These are phyloP conservation scores for Sugiyamaella floridensis DNA, from an alignment of 805 yeast species.

Conservation along the genomic window DNA sequence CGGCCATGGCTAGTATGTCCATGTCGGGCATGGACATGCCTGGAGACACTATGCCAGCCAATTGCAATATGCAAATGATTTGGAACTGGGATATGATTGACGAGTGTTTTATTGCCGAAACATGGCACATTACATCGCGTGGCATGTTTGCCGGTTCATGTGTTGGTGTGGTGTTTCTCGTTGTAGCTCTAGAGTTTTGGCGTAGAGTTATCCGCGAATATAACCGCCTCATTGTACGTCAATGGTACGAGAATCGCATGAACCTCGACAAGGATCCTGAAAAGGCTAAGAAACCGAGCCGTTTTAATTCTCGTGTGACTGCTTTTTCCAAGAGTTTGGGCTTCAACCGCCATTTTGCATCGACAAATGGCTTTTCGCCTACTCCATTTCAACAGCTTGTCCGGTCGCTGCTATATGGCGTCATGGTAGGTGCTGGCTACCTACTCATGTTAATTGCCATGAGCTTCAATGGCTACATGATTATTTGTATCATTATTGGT, in stretches of 20 bases:
- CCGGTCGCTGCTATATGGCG: constrained; percentile 44
- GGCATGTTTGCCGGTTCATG: constrained; percentile 71
- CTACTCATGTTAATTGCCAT: constrained; percentile 64
- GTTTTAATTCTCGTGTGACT: background rate
- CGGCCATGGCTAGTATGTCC: constrained; percentile 8
- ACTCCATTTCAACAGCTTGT: constrained; percentile 44
- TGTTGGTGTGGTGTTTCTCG: constrained; percentile 57
- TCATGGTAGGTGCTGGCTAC: constrained; percentile 60
- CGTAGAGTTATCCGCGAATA: constrained; percentile 47
- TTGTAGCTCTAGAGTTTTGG: constrained; percentile 50
- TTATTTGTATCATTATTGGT: constrained; percentile 56
- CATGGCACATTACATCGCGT: constrained; percentile 55
- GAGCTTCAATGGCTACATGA: constrained; percentile 67
- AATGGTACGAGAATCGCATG: constrained; percentile 11
- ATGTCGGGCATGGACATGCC: constrained; percentile 12
- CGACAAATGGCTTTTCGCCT: constrained; percentile 30
- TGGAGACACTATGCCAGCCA: constrained; percentile 17
- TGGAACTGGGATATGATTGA: constrained; percentile 73
- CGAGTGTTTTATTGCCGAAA: constrained; percentile 52
- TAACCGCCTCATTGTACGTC: constrained; percentile 25
- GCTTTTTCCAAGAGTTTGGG: background rate
- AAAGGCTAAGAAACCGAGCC: background rate
- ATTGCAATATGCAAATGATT: constrained; percentile 43
- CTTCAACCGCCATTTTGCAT: background rate
- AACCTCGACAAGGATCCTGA: constrained; percentile 1